Base-by-base conservation (phyloP, 140 eudicot genomes). In the Bidens hawaiensis region DNA sequence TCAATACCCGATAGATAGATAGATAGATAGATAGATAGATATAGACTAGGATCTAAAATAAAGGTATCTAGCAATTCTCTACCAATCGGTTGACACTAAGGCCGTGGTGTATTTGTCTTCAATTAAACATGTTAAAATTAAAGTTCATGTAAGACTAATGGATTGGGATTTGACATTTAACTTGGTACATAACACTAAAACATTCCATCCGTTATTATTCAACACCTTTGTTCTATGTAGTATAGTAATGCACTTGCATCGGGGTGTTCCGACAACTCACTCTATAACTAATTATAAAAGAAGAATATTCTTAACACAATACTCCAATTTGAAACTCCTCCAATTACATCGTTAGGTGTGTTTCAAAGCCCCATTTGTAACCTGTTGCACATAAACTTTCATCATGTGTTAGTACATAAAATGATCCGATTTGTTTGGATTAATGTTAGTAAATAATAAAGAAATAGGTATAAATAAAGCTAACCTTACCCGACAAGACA, bases 401-500 rank as follows among this genome's bases (percentile, higher is more conserved):
- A 40, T 38, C 22, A 14, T n/a, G 14, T 60, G 16, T 11, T 28
- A 25, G 14, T 26, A 62, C 69, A 46, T 12, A 16, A 0, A 23
- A 9, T 2, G 16, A 17, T 30, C 27, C 9, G 1, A 8, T 21
- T 19, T 9, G 21, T 17, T 1, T 2, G 27, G 11, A 22, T 22
- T 18, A 2, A 18, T 16, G 47, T 3, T 15, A 8, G 15, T 30
- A 28, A 18, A 15, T 30, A 11, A 11, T 15, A 7, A 17, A n/a
- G n/a, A n/a, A n/a, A n/a, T 30, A 2, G 38, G 18, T 23, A 13
- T 25, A n/a, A n/a, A n/a, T 0, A 17, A 48, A 63, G 11, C 60
- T 30, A 64, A 64, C 59, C 70, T 48, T 49, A 48, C 48, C 19
- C 6, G 2, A 58, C 10, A 18, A 25, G 47, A 30, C 19, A 47